Conservation (phyloP, 441 rosid species). For the Gossypium laxum region DNA sequence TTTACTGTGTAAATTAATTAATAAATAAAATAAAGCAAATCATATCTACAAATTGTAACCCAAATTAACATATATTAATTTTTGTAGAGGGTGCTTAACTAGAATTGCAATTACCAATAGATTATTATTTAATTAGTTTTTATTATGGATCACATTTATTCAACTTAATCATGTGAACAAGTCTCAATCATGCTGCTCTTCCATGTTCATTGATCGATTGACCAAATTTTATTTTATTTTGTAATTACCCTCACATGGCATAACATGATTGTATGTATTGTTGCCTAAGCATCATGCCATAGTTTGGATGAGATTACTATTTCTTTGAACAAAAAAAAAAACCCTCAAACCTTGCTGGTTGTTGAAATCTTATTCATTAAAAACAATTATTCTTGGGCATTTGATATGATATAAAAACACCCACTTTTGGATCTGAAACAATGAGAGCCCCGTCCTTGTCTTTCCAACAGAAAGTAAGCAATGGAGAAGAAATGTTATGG, state of each 20-base stretch:
- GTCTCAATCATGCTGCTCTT: neutral
- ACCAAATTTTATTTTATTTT: neutral
- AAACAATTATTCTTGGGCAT: neutral
- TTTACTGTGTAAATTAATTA: neutral
- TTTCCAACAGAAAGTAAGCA: neutral
- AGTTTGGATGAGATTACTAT: neutral
- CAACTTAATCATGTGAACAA: neutral
- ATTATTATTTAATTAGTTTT: neutral
- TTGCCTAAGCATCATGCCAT: neutral
- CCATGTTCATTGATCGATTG: constrained; percentile 12
- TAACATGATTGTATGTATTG: constrained; percentile 25
- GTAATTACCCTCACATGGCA: constrained; percentile 27
- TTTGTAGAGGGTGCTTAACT: neutral
- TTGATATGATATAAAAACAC: neutral
- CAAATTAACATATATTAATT: neutral
- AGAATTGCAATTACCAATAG: neutral
- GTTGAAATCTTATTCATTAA: neutral
- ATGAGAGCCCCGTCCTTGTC: neutral
- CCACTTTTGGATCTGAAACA: neutral
- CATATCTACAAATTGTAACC: neutral
- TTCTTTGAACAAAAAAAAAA: neutral
- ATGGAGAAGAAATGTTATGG: constrained; percentile 19
- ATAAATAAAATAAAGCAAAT: neutral
- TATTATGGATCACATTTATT: neutral
- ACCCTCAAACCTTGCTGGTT: constrained; percentile 3